Base-by-base conservation (phyloP, 805 yeast species). In the Candida gorgasii region DNA sequence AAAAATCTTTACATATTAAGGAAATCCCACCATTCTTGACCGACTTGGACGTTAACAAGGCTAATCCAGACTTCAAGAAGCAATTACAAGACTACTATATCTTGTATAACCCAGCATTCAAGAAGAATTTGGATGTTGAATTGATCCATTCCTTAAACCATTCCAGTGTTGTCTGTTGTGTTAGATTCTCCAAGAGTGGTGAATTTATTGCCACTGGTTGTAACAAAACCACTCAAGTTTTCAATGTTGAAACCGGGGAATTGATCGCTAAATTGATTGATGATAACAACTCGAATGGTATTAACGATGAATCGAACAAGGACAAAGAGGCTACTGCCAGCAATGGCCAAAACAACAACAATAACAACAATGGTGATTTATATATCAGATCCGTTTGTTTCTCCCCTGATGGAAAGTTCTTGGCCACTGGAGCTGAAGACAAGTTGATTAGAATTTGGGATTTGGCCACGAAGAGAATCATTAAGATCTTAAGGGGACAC, bases 391-490 rank as follows among this genome's bases (percentile, higher is more conserved):
- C 96, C 2, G 97, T 93, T 41, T 90, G 97, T 63, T 92, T 92
- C 72, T 86, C 96, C 3, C 97, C 99, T 38, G 97, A 92, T 67
- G 79, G 82, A 40, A 87, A 88, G 68, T 86, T 79, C 58, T 75
- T 92, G 56, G 98, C 97, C 23, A 89, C 97, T 8, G 99, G 95
- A 60, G 92, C 93, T 30, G 95, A 86, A 65, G 95, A 86, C 63
- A 85, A 84, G 63, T 77, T 86, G 51, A 93, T 93, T 55, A 81
- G 98, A 63, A 90, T 92, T 57, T 92, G 99, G 99, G 97, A 92
- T 63, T 79, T 92, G 61, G 77, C 86, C 40, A 81, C 92, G 20
- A 78, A 86, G 64, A 81, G 90, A 58, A 86, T 90, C 57, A 86
- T 89, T 51, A 85, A 86, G 67, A 84, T 87, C 53, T 75, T 92